Conservation (phyloP, 2,329 filamentous ascomycete genomes). For the Scleromitrula shiraiana region DNA sequence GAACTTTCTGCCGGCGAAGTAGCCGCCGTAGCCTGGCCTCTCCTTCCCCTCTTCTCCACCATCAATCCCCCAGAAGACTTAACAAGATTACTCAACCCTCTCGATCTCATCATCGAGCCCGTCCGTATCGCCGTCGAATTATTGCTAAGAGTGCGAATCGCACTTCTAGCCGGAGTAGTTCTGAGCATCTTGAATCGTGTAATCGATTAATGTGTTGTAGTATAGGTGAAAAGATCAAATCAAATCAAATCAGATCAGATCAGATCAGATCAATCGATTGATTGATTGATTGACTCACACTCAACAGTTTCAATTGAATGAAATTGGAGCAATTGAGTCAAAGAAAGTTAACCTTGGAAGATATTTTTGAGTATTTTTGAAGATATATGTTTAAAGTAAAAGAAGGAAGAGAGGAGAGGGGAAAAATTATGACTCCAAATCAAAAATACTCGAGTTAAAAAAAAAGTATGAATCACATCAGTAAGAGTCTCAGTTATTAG, state of each 20-base stretch:
- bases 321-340: no score
- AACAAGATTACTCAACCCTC: slow-evolving; percentile 28
- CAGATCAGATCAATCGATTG: no score
- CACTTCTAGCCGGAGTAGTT: slow-evolving; percentile 40
- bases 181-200: slow-evolving; percentile 36
- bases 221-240: slow-evolving; percentile 2
- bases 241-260: slow-evolving; percentile 5
- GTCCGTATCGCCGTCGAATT: slow-evolving; percentile 20
- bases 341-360: no score
- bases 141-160: slow-evolving; percentile 36
- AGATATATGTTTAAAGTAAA: neutral
- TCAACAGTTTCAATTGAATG: no score
- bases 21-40: slow-evolving; percentile 40
- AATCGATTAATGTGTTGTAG: neutral
- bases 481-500: no score
- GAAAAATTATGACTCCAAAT: neutral
- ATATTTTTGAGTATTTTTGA: slow-evolving; percentile 5
- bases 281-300: no score
- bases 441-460: no score
- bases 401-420: neutral
- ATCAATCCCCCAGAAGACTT: slow-evolving; percentile 31
- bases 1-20: slow-evolving; percentile 33
- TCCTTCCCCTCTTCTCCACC: slow-evolving; percentile 17
- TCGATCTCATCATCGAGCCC: neutral
- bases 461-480: neutral